A percentile compares a stretch with the other conserved stretches of the same genome.
phyloP scores from a whole-genome alignment of 192 early-diverging fungal genomes.

The Phlyctochytrium planicorne region DNA sequence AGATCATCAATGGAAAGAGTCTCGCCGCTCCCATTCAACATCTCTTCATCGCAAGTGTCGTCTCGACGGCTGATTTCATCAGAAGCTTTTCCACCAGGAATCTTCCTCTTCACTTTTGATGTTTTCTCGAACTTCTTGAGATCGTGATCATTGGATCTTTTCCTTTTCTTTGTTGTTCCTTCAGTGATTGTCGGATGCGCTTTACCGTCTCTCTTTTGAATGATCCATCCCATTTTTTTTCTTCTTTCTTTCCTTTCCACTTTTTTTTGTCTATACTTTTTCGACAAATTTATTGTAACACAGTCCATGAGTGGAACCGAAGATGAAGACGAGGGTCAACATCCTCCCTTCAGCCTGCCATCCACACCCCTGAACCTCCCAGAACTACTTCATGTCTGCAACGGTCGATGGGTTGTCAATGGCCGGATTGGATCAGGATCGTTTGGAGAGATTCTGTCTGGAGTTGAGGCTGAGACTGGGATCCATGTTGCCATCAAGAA shows the following conservation, averaged over 20 bases:
- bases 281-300: neutral
- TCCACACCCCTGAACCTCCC: conserved; percentile 4
- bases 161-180: no score
- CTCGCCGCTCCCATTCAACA: no score
- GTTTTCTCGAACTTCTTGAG: no score
- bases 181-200: no score
- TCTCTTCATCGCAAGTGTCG: no score
- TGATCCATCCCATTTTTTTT: no score
- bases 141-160: no score
- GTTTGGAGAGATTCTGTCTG: conserved; percentile 48
- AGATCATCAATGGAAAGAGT: neutral
- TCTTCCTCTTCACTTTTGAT: no score
- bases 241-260: neutral
- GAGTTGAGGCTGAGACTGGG: conserved; percentile 29
- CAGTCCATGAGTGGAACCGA: neutral
- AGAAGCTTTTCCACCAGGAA: no score
- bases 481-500: conserved; percentile 44
- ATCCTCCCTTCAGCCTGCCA: no score
- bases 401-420: conserved; percentile 28
- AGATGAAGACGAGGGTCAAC: neutral
- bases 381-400: conserved; percentile 35
- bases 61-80: no score
- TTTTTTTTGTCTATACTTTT: neutral
- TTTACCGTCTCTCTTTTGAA: no score
- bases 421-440: conserved; percentile 44